Percentiles rank a stretch among this genome's conserved stretches.
These are phyloP conservation scores for Backusella psychrophila DNA, from an alignment of 192 early-diverging fungal species.

Conservation along the genomic window DNA sequence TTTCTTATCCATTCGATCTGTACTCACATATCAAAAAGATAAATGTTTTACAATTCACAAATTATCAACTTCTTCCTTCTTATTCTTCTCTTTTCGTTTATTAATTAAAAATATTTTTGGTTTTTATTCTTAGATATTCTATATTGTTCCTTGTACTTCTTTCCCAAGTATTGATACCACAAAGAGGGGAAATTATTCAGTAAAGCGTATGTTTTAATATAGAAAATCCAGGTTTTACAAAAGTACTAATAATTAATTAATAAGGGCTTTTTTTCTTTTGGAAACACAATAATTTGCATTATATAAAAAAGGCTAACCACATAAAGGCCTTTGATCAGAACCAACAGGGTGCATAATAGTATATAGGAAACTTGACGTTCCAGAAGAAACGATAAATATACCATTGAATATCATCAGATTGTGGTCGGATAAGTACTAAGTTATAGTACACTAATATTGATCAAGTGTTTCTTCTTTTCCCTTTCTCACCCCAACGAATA, in stretches of 20 bases:
- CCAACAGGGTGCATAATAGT: not conserved
- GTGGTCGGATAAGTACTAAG: not conserved
- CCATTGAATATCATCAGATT: not conserved
- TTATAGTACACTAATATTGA: not conserved
- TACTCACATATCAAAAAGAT: not conserved
- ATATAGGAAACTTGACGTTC: not conserved
- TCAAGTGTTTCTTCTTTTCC: not conserved
- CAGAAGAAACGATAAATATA: not conserved
- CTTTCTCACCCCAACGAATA: not conserved
- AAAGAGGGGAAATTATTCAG: not conserved
- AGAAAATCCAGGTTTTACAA: not conserved
- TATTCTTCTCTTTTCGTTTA: not conserved
- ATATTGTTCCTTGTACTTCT: not conserved
- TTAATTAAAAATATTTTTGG: not conserved
- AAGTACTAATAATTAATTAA: not conserved
- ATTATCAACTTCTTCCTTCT: not conserved
- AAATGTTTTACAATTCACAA: not conserved
- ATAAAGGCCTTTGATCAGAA: not conserved
- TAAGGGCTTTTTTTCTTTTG: not conserved
- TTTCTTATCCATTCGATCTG: not conserved
- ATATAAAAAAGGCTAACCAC: not conserved
- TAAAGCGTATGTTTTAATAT: not conserved
- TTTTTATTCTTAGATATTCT: not conserved
- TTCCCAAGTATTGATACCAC: not conserved
- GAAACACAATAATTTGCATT: not conserved